phyloP scores from a whole-genome alignment of 805 yeast species.

The Candida saitoana region DNA sequence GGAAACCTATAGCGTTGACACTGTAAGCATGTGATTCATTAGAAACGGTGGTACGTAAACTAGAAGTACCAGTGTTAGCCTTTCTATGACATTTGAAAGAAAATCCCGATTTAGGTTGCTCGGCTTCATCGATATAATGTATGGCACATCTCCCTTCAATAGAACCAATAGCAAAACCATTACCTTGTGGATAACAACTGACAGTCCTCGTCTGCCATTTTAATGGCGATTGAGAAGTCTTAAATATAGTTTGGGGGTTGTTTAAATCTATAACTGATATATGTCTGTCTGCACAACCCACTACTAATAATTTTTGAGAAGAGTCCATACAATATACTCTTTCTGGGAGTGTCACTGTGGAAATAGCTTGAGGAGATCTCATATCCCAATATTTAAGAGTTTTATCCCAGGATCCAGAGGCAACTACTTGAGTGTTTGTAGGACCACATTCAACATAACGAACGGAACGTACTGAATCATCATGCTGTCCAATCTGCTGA shows the following conservation, averaged over 20 bases:
- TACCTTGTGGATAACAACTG: conserved; percentile 84
- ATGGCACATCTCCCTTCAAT: conserved; percentile 95
- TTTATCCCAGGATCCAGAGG: conserved; percentile 95
- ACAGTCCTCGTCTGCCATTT: conserved; percentile 85
- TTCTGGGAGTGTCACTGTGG: conserved; percentile 81
- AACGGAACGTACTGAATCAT: conserved; percentile 70
- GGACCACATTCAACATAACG: conserved; percentile 82
- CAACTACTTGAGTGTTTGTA: conserved; percentile 75
- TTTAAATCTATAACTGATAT: conserved; percentile 72
- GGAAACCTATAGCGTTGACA: conserved; percentile 77
- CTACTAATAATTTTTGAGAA: conserved; percentile 75
- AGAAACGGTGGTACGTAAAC: conserved; percentile 22
- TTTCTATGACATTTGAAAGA: conserved; percentile 95
- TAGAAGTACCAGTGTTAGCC: conserved; percentile 33
- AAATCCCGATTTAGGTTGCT: conserved; percentile 69
- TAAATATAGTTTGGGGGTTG: conserved; percentile 78
- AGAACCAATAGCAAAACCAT: conserved; percentile 89
- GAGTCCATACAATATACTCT: conserved; percentile 88
- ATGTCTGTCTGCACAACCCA: conserved; percentile 91
- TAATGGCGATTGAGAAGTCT: conserved; percentile 68
- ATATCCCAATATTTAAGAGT: conserved; percentile 93
- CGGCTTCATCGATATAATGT: conserved; percentile 82
- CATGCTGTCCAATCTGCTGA: conserved; percentile 83
- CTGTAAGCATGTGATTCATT: conserved; percentile 67
- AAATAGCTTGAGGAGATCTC: conserved; percentile 76